phyloP scores from a whole-genome alignment of 306 rosid species.

The Amphicarpaea edgeworthii region DNA sequence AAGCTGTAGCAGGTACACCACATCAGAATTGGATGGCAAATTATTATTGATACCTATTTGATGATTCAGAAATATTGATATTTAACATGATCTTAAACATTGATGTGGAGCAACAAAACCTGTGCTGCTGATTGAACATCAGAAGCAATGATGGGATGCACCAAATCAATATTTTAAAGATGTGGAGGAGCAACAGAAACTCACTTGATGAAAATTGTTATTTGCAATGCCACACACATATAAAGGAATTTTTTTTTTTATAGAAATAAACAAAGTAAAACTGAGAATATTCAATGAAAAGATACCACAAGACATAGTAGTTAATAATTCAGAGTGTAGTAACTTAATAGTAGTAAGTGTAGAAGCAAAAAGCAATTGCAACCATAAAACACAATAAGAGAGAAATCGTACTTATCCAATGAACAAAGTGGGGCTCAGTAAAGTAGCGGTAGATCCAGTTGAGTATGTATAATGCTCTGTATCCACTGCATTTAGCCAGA shows the following conservation, averaged over 20 bases:
- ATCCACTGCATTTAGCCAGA: conserved; percentile 70
- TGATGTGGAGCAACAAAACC: too few relatives aligned
- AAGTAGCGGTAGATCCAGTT: conserved; percentile 96
- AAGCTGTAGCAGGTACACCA: too few relatives aligned
- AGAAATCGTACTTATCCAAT: conserved; percentile 79
- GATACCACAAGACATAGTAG: neutral
- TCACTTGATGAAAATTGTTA: neutral
- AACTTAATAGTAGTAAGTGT: neutral
- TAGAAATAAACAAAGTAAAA: conserved; percentile 15
- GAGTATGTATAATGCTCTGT: conserved; percentile 80
- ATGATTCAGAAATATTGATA: too few relatives aligned
- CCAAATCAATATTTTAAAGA: conserved; percentile 5
- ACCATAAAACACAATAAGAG: conserved; percentile 29
- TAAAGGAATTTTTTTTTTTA: neutral
- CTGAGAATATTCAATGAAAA: conserved; percentile 8
- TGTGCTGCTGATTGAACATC: neutral
- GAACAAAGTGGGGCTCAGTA: conserved; percentile 77
- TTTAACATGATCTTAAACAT: too few relatives aligned
- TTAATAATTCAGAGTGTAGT: neutral
- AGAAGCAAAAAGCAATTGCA: conserved; percentile 20
- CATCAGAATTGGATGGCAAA: too few relatives aligned
- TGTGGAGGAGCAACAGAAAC: neutral
- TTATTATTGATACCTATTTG: too few relatives aligned
- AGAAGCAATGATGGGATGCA: conserved; percentile 8
- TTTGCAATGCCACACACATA: neutral